Evolutionary conservation across 2,329 filamentous ascomycete species (phyloP).

Genomic region (Rasamsonia emersonii): DNA sequence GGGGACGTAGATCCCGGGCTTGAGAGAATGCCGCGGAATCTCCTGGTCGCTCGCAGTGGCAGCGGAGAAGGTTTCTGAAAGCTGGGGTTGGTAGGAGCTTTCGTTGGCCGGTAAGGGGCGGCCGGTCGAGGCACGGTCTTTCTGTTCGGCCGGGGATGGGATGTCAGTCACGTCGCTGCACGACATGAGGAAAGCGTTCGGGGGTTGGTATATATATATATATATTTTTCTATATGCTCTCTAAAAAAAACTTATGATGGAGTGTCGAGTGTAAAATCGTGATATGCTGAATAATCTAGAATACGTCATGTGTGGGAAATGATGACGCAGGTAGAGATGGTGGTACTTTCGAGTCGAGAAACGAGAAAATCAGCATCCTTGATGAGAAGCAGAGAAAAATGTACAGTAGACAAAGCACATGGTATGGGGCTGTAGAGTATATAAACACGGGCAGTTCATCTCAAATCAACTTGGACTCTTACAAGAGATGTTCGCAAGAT

Average conservation of each 20-base stretch:
- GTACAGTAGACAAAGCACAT: no score
- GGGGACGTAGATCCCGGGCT: constrained; percentile 54
- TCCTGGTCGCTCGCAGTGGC: not conserved
- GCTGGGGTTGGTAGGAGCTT: constrained; percentile 1
- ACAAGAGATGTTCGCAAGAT: no score
- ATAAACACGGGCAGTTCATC: no score
- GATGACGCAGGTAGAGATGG: no score
- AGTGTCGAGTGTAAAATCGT: not conserved
- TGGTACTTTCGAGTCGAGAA: no score
- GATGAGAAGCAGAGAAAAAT: no score
- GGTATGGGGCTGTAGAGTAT: no score
- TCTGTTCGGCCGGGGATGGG: not conserved
- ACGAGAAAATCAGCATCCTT: no score
- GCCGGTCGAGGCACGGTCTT: not conserved
- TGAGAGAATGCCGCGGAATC: not conserved
- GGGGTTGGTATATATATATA: no score
- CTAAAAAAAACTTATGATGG: not conserved
- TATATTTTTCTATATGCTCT: no score
- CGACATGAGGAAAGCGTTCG: no score
- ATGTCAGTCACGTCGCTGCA: not conserved
- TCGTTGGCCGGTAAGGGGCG: not conserved
- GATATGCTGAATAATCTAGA: not conserved
- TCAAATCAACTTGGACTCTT: no score
- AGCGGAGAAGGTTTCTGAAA: not conserved
- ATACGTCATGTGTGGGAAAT: constrained; percentile 3